A percentile compares a stretch with the other conserved stretches of the same genome.
phyloP scores from a whole-genome alignment of 768 basidiomycete genomes.

The Harrya chromipes region DNA sequence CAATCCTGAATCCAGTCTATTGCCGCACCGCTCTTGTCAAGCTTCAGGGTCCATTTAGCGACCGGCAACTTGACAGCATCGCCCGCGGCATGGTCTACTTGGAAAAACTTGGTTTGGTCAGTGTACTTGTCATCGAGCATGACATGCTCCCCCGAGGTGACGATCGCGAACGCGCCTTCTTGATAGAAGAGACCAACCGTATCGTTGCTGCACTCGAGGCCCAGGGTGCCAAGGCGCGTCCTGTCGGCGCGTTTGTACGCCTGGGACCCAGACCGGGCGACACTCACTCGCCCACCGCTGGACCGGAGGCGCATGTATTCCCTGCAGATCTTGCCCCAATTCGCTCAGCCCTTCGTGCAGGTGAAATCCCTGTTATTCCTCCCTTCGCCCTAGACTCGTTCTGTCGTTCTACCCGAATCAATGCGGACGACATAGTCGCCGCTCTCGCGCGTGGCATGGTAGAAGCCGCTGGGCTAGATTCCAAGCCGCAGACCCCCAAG shows the following conservation, averaged over 20 bases:
- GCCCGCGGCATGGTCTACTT: constrained; percentile 91
- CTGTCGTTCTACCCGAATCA: constrained; percentile 80
- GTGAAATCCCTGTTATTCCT: constrained; percentile 94
- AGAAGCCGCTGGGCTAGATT: constrained; percentile 50
- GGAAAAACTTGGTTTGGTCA: constrained; percentile 92
- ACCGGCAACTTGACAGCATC: constrained; percentile 91
- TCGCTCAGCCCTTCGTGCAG: constrained; percentile 83
- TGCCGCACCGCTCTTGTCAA: constrained; percentile 93
- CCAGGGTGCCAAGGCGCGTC: constrained; percentile 84
- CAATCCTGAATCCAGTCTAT: constrained; percentile 81
- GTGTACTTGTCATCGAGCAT: constrained; percentile 92
- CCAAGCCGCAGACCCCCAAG: constrained; percentile 32
- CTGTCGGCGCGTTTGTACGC: constrained; percentile 82
- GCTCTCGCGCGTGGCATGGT: constrained; percentile 86
- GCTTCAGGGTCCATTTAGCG: constrained; percentile 92
- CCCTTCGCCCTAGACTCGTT: constrained; percentile 92
- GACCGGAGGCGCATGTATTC: constrained; percentile 77
- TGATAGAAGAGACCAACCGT: constrained; percentile 82
- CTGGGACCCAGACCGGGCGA: constrained; percentile 71
- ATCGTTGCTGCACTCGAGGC: constrained; percentile 78
- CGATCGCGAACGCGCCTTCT: constrained; percentile 60
- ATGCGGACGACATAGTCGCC: constrained; percentile 84
- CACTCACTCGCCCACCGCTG: constrained; percentile 29
- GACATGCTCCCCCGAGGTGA: constrained; percentile 70
- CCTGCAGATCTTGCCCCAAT: constrained; percentile 80